A percentile compares a stretch with the other conserved stretches of the same genome.
phyloP scores from a whole-genome alignment of 2,329 filamentous ascomycete species.

The Xylariaceae sp. region DNA sequence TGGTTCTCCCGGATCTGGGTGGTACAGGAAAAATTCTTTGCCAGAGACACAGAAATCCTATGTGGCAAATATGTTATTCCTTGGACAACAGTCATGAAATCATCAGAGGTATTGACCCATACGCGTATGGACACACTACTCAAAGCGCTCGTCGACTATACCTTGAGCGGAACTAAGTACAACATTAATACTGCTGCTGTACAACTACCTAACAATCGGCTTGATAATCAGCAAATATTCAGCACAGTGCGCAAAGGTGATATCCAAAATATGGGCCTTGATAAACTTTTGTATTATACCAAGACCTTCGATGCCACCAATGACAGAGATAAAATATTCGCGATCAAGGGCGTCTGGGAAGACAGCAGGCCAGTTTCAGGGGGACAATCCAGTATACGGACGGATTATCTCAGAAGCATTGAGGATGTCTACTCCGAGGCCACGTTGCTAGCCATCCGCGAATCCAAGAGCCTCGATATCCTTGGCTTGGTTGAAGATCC shows the following conservation, averaged over 20 bases:
- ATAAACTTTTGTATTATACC: slow-evolving; percentile 12
- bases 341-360: slow-evolving; percentile 13
- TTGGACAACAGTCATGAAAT: slow-evolving; percentile 11
- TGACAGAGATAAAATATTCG: slow-evolving; percentile 13
- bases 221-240: slow-evolving; percentile 19
- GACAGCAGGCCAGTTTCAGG: neutral
- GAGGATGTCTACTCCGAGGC: slow-evolving; percentile 13
- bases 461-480: slow-evolving; percentile 12
- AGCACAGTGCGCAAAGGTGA: neutral
- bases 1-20: slow-evolving; percentile 25
- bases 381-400: neutral
- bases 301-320: slow-evolving; percentile 13
- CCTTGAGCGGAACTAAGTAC: neutral
- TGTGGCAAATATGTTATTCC: slow-evolving; percentile 8
- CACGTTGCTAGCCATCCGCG: slow-evolving; percentile 12
- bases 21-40: slow-evolving; percentile 19
- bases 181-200: neutral
- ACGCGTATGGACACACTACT: slow-evolving; percentile 13
- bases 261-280: neutral
- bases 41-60: slow-evolving; percentile 1
- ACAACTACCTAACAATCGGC: slow-evolving; percentile 15
- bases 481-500: slow-evolving; percentile 12
- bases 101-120: slow-evolving; percentile 5
- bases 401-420: slow-evolving; percentile 2
- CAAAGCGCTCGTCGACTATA: slow-evolving; percentile 9